Evolutionary conservation across 1,284 basidiomycete species (phyloP).

Genomic region (Sanghuangporus sanghuang): DNA sequence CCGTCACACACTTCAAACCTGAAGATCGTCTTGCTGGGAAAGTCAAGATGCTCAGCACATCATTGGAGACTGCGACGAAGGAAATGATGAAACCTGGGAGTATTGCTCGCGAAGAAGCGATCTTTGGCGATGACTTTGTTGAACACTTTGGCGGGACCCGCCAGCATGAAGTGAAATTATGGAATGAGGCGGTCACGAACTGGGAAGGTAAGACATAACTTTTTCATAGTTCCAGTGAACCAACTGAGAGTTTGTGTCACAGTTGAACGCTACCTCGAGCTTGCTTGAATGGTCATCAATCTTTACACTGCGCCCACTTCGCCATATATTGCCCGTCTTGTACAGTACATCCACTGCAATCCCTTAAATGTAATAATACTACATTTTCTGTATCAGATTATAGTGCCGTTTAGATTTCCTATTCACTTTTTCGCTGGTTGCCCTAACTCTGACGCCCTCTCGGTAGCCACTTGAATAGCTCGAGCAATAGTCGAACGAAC

Average conservation of each 20-base stretch:
- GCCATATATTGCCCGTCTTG: not conserved
- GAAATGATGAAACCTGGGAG: slow-evolving; percentile 76
- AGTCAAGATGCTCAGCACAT: slow-evolving; percentile 69
- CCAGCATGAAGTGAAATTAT: slow-evolving; percentile 80
- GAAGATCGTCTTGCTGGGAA: slow-evolving; percentile 54
- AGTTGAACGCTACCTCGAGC: slow-evolving; percentile 85
- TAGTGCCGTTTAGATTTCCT: not conserved
- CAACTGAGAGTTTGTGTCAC: slow-evolving; percentile 14
- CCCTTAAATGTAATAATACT: slow-evolving; percentile 12
- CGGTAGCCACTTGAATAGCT: slow-evolving; percentile 90
- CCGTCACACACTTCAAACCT: slow-evolving; percentile 55
- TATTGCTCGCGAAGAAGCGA: slow-evolving; percentile 67
- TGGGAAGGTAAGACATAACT: slow-evolving; percentile 74
- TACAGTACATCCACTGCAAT: not conserved
- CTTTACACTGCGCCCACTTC: not conserved
- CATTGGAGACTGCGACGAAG: slow-evolving; percentile 74
- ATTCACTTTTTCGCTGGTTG: slow-evolving; percentile 31
- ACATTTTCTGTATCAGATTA: slow-evolving; percentile 19
- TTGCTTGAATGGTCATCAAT: slow-evolving; percentile 43
- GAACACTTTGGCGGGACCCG: slow-evolving; percentile 93
- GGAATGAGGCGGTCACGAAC: slow-evolving; percentile 87
- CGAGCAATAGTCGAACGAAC: slow-evolving; percentile 95
- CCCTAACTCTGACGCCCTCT: slow-evolving; percentile 79
- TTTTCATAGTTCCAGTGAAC: not conserved
- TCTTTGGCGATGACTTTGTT: slow-evolving; percentile 86